These are phyloP conservation scores for Lignosus rhinocerotis DNA, from an alignment of 1,284 basidiomycete genomes.

Conservation along the genomic window DNA sequence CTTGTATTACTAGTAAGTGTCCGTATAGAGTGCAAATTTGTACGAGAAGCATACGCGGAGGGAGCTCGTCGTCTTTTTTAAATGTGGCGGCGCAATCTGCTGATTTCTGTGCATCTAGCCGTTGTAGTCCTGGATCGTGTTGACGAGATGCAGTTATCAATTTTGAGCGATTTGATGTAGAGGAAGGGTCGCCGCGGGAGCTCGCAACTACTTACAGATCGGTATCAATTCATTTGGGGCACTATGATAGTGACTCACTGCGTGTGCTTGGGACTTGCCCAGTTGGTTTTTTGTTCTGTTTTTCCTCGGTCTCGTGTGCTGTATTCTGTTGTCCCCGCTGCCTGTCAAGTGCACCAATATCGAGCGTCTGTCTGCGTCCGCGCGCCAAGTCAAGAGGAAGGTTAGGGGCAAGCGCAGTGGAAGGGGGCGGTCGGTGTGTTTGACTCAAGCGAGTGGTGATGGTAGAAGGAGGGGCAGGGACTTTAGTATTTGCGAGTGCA, in stretches of 20 bases:
- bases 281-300: not conserved
- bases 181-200: too few relatives aligned
- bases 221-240: too few relatives aligned
- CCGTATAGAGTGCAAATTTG: not conserved
- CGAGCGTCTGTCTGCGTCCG: not conserved
- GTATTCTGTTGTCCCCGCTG: not conserved
- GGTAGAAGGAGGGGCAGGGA: not conserved
- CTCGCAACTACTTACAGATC: too few relatives aligned
- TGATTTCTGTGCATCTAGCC: not conserved
- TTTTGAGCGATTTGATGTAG: too few relatives aligned
- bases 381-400: not conserved
- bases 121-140: not conserved
- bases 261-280: not conserved
- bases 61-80: not conserved
- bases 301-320: not conserved
- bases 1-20: not conserved
- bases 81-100: not conserved
- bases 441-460: not conserved
- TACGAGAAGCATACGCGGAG: not conserved
- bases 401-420: not conserved
- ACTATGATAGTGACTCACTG: too few relatives aligned
- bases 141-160: not conserved
- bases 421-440: not conserved
- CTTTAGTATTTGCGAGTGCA: constrained; percentile 1
- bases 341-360: not conserved